Evolutionary conservation across 257 asterid genomes (phyloP), one percentile per base, ranked within the genome.

Genomic region (Solanum verrucosum): DNA sequence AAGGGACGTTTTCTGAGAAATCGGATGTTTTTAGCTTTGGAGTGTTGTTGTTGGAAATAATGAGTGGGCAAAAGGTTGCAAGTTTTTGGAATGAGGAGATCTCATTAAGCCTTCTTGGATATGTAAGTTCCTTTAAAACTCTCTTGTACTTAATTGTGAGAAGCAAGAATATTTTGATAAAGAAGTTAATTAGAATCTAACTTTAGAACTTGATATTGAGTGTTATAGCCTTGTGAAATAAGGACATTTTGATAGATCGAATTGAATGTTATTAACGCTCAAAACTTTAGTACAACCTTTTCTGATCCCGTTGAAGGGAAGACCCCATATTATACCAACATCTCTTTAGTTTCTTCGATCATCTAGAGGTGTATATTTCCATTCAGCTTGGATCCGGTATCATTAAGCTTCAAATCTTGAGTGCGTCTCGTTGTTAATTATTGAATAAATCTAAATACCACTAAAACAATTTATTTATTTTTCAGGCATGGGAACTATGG

Each of bases 401-500:
- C 46, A 42, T 42, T 70, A 70, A 31, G 9, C 78, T 16, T 71
- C n/a, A 71, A 71, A 71, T 71, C 1, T 4, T 31, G 3, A 71
- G 2, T 0, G 6, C 6, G 6, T 0, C 49, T 59, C 27, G 13
- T 21, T 59, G 6, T 0, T 52, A 31, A 70, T 14, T 74, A 5
- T 37, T 74, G 37, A 35, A 0, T 10, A 44, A 0, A 52, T 37
- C 56, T 38, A 37, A 37, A 23, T 16, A 37, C 21, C 29, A 5
- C 29, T 21, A 59, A 33, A 34, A 31, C 87, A 49, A 27, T 63
- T 42, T 18, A 4, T 31, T 34, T 35, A 16, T 89, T 83, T 37
- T 84, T 52, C 89, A 95, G 96, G 95, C 92, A 25, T 95, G 97
- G 96, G 93, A 92, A 89, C 90, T 86, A 10, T 94, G 94, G 97